Evolutionary conservation across 371 early-diverging fungal species (phyloP).

Genomic region (Mucor irregularis): DNA sequence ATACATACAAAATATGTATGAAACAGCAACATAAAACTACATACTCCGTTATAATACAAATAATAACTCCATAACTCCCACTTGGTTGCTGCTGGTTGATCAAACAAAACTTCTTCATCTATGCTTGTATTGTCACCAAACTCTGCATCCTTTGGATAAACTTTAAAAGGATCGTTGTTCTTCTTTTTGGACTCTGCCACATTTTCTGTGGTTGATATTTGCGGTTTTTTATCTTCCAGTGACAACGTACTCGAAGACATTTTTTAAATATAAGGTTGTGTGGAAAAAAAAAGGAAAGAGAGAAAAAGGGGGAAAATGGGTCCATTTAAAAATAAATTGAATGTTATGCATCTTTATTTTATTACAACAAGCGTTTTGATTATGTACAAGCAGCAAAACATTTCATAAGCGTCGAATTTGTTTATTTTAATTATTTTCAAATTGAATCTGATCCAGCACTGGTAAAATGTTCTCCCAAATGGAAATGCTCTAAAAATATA

Average conservation of each 20-base stretch:
- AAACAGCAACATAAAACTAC: too few species aligned
- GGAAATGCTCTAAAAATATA: slow-evolving; percentile 35
- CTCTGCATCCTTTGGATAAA: too few species aligned
- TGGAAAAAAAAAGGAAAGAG: not conserved
- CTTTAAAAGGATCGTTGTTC: slow-evolving; percentile 13
- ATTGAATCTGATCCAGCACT: slow-evolving; percentile 30
- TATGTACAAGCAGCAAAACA: too few species aligned
- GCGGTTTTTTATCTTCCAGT: too few species aligned
- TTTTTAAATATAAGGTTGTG: too few species aligned
- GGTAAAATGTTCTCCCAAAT: slow-evolving; percentile 50
- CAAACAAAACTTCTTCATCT: not conserved
- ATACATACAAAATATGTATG: not conserved
- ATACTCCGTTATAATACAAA: slow-evolving; percentile 53
- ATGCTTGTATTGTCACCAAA: not conserved
- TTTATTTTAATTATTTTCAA: slow-evolving; percentile 15
- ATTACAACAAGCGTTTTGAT: too few species aligned
- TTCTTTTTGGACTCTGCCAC: not conserved
- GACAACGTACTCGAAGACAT: too few species aligned
- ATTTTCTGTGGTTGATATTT: too few species aligned
- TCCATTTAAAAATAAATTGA: too few species aligned
- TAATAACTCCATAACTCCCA: slow-evolving; percentile 52
- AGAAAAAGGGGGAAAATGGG: slow-evolving; percentile 1
- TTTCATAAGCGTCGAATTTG: too few species aligned
- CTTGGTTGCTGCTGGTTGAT: slow-evolving; percentile 41
- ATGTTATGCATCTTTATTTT: too few species aligned